Percentiles rank a stretch among this genome's conserved stretches.
phyloP scores from a whole-genome alignment of 2,329 filamentous ascomycete species.

The Falciphora oryzae region DNA sequence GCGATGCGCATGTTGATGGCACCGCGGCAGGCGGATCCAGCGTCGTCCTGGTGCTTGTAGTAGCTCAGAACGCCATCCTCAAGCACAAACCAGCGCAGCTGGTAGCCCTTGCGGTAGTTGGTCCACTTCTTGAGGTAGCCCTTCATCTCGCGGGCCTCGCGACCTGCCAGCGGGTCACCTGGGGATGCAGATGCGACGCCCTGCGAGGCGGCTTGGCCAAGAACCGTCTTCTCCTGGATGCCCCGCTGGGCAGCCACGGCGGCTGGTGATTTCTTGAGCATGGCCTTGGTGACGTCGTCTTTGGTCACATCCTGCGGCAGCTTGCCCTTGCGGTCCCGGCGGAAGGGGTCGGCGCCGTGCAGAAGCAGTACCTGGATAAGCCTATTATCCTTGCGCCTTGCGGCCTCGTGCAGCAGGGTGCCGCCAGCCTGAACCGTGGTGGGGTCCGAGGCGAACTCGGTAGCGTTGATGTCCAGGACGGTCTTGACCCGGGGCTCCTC shows the following conservation, averaged over 20 bases:
- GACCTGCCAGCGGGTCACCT: conserved; percentile 61
- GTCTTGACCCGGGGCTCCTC: conserved; percentile 82
- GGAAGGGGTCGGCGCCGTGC: conserved; percentile 93
- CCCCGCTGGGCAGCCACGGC: conserved; percentile 90
- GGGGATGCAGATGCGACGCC: conserved; percentile 46
- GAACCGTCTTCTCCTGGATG: conserved; percentile 94
- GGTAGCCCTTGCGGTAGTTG: conserved; percentile 96
- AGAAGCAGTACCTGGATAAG: conserved; percentile 86
- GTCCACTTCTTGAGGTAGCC: conserved; percentile 99
- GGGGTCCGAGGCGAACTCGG: conserved; percentile 79
- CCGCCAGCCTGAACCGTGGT: conserved; percentile 77
- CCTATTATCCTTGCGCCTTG: conserved; percentile 77
- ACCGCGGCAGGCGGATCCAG: conserved; percentile 89
- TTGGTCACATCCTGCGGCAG: conserved; percentile 94
- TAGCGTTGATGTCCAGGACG: conserved; percentile 85
- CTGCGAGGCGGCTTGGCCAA: conserved; percentile 65
- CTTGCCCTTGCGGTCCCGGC: conserved; percentile 90
- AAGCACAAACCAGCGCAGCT: conserved; percentile 94
- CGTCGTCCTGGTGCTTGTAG: conserved; percentile 98
- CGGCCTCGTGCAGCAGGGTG: conserved; percentile 88
- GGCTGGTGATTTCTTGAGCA: conserved; percentile 90
- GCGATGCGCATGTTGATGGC: conserved; percentile 99
- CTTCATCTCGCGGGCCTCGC: conserved; percentile 94
- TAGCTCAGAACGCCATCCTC: conserved; percentile 97
- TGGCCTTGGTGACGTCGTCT: conserved; percentile 80